These are phyloP conservation scores for Phytophthora multivora DNA, from an alignment of 352 stramenopile species.

Conservation along the genomic window DNA sequence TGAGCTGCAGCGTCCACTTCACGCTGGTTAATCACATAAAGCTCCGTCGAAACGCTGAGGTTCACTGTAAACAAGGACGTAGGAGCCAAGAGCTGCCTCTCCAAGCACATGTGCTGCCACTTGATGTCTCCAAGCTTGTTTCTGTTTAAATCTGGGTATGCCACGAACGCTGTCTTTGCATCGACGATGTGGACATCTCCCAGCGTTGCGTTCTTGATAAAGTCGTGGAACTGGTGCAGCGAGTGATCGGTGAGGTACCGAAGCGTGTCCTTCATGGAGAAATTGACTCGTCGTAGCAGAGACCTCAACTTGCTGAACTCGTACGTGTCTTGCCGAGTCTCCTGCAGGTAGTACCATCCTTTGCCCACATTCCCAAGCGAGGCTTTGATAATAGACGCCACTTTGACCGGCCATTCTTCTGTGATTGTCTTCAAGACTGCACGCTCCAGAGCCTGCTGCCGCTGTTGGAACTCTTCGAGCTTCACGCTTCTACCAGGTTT, in stretches of 20 bases:
- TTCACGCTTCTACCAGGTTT: constrained; percentile 79
- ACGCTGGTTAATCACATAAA: constrained; percentile 79
- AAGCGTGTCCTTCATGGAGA: constrained; percentile 85
- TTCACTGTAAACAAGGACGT: constrained; percentile 78
- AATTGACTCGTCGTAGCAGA: constrained; percentile 75
- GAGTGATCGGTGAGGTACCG: constrained; percentile 77
- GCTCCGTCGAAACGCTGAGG: constrained; percentile 68
- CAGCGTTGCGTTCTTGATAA: constrained; percentile 55
- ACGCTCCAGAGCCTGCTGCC: constrained; percentile 75
- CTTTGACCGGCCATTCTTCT: constrained; percentile 82
- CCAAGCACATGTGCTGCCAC: constrained; percentile 80
- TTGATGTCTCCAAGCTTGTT: constrained; percentile 69
- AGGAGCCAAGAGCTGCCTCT: constrained; percentile 62
- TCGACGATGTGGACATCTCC: constrained; percentile 78
- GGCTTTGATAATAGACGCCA: constrained; percentile 69
- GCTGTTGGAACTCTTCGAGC: constrained; percentile 86
- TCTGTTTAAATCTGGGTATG: constrained; percentile 67
- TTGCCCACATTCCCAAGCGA: constrained; percentile 81
- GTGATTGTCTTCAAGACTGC: constrained; percentile 78
- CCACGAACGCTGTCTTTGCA: constrained; percentile 70
- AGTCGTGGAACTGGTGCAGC: constrained; percentile 74
- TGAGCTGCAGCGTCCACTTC: constrained; percentile 60
- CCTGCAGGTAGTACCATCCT: constrained; percentile 87
- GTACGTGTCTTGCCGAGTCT: constrained; percentile 85
- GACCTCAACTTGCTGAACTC: constrained; percentile 88